Percentiles rank a stretch among this genome's conserved stretches.
Conservation (phyloP, 164 flowering plant genomes). For the Tinospora cordifolia region DNA sequence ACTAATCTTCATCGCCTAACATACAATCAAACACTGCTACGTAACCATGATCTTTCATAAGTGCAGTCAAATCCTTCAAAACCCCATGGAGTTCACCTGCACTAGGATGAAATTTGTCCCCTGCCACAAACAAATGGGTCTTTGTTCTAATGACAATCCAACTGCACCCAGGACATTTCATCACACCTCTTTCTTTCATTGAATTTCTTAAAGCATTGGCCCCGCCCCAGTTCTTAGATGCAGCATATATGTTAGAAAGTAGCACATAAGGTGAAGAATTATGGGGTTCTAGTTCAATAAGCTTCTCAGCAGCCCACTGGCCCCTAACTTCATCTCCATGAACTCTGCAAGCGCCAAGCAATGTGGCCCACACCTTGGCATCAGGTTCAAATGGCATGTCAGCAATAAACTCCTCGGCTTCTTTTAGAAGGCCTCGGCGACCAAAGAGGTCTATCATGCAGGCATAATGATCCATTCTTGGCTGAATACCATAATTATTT, state of each 20-base stretch:
- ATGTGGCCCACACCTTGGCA: constrained; percentile 69
- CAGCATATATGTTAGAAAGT: constrained; percentile 70
- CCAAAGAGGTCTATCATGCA: constrained; percentile 91
- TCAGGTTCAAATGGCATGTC: constrained; percentile 41
- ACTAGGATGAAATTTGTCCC: constrained; percentile 51
- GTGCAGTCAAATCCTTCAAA: constrained; percentile 36
- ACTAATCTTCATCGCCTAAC: constrained; percentile 18
- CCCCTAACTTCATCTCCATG: constrained; percentile 71
- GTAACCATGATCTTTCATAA: constrained; percentile 40
- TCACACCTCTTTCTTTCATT: constrained; percentile 66
- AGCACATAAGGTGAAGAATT: constrained; percentile 71
- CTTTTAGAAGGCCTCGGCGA: constrained; percentile 63
- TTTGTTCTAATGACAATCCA: constrained; percentile 58
- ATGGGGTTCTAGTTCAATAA: constrained; percentile 62
- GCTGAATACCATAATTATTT: constrained; percentile 35
- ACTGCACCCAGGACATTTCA: constrained; percentile 72
- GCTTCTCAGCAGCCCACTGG: constrained; percentile 55
- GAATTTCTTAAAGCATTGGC: constrained; percentile 49
- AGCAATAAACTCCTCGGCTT: constrained; percentile 65
- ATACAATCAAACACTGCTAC: constrained; percentile 14
- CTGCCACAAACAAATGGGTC: constrained; percentile 58
- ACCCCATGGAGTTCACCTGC: constrained; percentile 36
- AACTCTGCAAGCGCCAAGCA: constrained; percentile 65
- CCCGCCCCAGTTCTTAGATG: constrained; percentile 64
- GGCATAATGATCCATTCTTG: constrained; percentile 68